phyloP scores from a whole-genome alignment of 2,329 filamentous ascomycete genomes.

The Pyrenophora seminiperda region DNA sequence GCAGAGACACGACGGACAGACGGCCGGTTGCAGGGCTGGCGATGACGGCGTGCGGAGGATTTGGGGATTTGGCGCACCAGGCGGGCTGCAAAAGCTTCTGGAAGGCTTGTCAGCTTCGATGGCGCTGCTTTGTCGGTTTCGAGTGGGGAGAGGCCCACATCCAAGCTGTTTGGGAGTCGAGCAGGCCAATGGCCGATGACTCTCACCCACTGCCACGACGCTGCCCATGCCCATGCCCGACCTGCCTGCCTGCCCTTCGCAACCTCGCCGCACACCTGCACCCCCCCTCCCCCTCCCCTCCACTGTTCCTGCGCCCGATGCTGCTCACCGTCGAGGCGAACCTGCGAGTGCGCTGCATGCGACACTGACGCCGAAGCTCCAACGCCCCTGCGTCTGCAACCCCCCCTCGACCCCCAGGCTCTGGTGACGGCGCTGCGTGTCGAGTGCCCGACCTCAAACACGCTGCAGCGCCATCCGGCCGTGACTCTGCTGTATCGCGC shows the following conservation, averaged over 20 bases:
- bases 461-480: conserved; percentile 1
- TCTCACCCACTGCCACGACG: not conserved
- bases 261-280: conserved; percentile 10
- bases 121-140: conserved; percentile 7
- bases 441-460: conserved; percentile 2
- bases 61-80: no score
- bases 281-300: conserved; percentile 14
- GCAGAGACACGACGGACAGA: not conserved
- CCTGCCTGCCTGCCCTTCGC: not conserved
- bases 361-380: conserved; percentile 36
- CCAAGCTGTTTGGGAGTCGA: conserved; percentile 16
- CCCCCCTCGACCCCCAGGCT: conserved; percentile 1
- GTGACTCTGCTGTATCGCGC: conserved; percentile 2
- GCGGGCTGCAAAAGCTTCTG: conserved; percentile 17
- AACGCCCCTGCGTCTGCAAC: conserved; percentile 22
- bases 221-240: not conserved
- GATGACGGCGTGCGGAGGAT: conserved; percentile 13
- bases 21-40: conserved; percentile 6
- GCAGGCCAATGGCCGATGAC: conserved; percentile 14
- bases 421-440: conserved; percentile 5
- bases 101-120: conserved; percentile 22
- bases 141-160: conserved; percentile 13
- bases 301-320: conserved; percentile 30
- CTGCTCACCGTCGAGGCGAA: conserved; percentile 33
- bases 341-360: conserved; percentile 42